phyloP scores from a whole-genome alignment of 2,329 filamentous ascomycete species.

The Aschersonia sp. region DNA sequence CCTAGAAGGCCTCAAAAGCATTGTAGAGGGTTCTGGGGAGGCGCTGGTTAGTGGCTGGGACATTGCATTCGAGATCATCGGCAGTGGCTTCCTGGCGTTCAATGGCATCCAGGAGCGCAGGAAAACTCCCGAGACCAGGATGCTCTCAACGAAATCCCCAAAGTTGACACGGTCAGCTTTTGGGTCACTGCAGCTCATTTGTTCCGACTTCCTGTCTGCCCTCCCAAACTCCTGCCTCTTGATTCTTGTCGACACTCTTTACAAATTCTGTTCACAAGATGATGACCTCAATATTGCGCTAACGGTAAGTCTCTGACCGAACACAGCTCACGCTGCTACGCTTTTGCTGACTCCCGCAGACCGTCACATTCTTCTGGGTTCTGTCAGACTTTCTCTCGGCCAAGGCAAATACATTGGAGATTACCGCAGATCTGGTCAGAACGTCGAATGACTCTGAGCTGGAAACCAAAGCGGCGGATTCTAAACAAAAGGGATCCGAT shows the following conservation, averaged over 20 bases:
- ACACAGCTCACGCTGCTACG: background rate
- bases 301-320: constrained; percentile 41
- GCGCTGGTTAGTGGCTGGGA: constrained; percentile 72
- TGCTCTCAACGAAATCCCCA: constrained; percentile 44
- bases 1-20: constrained; percentile 64
- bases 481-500: constrained; percentile 45
- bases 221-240: constrained; percentile 58
- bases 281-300: constrained; percentile 92
- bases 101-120: constrained; percentile 17
- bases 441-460: constrained; percentile 36
- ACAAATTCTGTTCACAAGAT: constrained; percentile 75
- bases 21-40: constrained; percentile 83
- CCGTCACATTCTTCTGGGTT: constrained; percentile 92
- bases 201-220: constrained; percentile 79
- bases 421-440: constrained; percentile 41
- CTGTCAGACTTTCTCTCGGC: constrained; percentile 73
- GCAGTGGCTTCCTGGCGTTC: constrained; percentile 55
- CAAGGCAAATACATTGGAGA: constrained; percentile 41
- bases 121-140: constrained; percentile 13
- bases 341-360: constrained; percentile 31
- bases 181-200: constrained; percentile 77
- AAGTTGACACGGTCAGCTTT: constrained; percentile 78
- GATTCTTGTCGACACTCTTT: constrained; percentile 72
- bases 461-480: constrained; percentile 41
- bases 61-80: constrained; percentile 71